phyloP scores from a whole-genome alignment of 805 yeast genomes.

The Wickerhamomyces canadensis region DNA sequence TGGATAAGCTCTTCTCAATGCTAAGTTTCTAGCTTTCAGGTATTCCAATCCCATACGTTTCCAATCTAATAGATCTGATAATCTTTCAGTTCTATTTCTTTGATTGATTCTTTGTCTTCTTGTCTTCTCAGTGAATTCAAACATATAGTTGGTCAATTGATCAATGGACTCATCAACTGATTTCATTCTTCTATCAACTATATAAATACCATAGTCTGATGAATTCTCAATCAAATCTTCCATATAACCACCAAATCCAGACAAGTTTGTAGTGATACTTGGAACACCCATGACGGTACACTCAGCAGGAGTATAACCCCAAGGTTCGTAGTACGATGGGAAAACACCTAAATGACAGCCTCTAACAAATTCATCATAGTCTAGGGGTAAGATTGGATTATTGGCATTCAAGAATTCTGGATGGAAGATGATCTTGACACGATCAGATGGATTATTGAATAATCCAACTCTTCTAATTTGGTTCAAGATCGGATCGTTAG shows the following conservation, averaged over 20 bases:
- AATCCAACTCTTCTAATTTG: constrained; percentile 89
- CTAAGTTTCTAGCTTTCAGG: constrained; percentile 87
- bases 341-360: constrained; percentile 98
- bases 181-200: constrained; percentile 90
- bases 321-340: constrained; percentile 98
- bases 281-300: constrained; percentile 99
- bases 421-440: constrained; percentile 94
- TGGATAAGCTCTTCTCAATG: constrained; percentile 91
- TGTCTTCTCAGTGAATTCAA: constrained; percentile 78
- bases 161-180: constrained; percentile 90
- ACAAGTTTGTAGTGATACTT: constrained; percentile 88
- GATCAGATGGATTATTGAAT: constrained; percentile 83
- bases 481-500: constrained; percentile 83
- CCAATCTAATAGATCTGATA: constrained; percentile 93
- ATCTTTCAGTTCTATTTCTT: constrained; percentile 92
- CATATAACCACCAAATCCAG: constrained; percentile 98
- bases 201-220: constrained; percentile 92
- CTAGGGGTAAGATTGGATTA: constrained; percentile 88
- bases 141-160: constrained; percentile 87
- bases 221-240: constrained; percentile 94
- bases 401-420: constrained; percentile 95
- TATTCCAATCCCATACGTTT: constrained; percentile 97
- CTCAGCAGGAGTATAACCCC: constrained; percentile 99
- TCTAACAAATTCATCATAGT: constrained; percentile 95
- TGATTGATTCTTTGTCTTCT: constrained; percentile 97